Evolutionary conservation across 2,329 filamentous ascomycete genomes (phyloP).

Genomic region (Fusarium metavorans): DNA sequence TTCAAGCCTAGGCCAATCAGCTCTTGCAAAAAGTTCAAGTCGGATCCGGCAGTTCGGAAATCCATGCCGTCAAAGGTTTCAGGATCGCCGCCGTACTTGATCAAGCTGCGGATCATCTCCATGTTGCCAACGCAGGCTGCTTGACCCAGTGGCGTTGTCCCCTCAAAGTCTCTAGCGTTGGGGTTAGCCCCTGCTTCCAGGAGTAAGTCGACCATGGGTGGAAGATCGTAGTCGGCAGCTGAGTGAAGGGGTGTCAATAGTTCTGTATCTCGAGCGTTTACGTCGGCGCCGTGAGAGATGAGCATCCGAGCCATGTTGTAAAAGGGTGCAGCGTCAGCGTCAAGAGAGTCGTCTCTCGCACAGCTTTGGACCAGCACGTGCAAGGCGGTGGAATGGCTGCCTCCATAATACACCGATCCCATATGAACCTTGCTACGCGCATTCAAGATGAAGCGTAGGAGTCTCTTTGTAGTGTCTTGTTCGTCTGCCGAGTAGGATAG

Average conservation of each 20-base stretch:
- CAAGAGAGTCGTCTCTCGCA: background rate
- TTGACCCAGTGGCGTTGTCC: conserved; percentile 14
- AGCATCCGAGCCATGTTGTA: conserved; percentile 22
- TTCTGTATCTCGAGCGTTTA: conserved; percentile 29
- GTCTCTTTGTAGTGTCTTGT: background rate
- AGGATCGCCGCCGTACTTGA: conserved; percentile 28
- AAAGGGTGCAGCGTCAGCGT: background rate
- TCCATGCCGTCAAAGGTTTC: conserved; percentile 5
- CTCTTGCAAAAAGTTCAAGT: background rate
- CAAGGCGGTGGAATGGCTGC: conserved; percentile 10
- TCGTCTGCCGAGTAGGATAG: background rate
- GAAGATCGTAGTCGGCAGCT: background rate
- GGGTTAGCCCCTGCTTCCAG: conserved; percentile 36
- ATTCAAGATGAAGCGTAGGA: conserved; percentile 33
- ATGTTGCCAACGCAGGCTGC: conserved; percentile 4
- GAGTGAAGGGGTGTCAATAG: conserved; percentile 27
- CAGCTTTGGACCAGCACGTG: conserved; percentile 24
- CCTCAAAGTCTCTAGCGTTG: conserved; percentile 14
- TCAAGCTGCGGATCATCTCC: conserved; percentile 8
- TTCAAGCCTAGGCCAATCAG: conserved; percentile 29
- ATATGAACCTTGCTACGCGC: background rate
- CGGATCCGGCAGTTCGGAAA: background rate
- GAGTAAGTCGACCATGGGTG: conserved; percentile 11
- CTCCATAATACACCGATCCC: background rate
- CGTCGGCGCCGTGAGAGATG: conserved; percentile 23